phyloP scores from a whole-genome alignment of 768 basidiomycete genomes.

The Lactarius hengduanensis region DNA sequence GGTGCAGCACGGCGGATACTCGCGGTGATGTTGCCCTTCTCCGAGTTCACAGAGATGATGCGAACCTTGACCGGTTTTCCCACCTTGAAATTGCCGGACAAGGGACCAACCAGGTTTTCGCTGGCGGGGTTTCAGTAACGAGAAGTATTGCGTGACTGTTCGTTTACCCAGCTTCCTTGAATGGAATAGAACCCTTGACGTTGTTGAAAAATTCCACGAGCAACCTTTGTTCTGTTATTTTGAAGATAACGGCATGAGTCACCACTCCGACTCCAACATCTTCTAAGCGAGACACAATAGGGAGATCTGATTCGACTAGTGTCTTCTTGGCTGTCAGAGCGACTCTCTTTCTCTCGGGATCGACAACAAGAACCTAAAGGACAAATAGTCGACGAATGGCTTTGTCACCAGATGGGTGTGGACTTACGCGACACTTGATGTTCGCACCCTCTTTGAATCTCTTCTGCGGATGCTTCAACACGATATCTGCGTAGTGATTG shows the following conservation, averaged over 20 bases:
- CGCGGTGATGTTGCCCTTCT: constrained; percentile 66
- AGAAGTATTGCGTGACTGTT: neutral
- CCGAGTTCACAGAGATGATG: constrained; percentile 61
- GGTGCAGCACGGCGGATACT: constrained; percentile 81
- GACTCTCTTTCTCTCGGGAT: constrained; percentile 77
- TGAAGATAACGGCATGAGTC: constrained; percentile 81
- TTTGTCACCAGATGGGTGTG: neutral
- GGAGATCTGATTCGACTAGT: constrained; percentile 75
- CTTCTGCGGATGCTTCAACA: constrained; percentile 89
- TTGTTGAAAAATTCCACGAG: constrained; percentile 92
- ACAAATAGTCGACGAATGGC: constrained; percentile 16
- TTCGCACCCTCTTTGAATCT: constrained; percentile 79
- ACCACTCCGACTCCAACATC: constrained; percentile 70
- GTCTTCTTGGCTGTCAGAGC: constrained; percentile 90
- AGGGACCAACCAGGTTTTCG: constrained; percentile 57
- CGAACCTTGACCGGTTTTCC: constrained; percentile 87
- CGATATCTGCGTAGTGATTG: constrained; percentile 91
- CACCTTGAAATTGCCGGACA: constrained; percentile 63
- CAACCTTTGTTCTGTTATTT: constrained; percentile 74
- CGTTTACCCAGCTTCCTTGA: constrained; percentile 75
- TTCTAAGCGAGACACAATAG: constrained; percentile 61
- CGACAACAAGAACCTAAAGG: constrained; percentile 73
- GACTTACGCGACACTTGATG: constrained; percentile 82
- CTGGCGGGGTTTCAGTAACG: constrained; percentile 40
- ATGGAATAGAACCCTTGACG: constrained; percentile 76